Evolutionary conservation across 2,329 filamentous ascomycete genomes (phyloP), one percentile per base, ranked within the genome.

Genomic region (Xylariaceae sp.): DNA sequence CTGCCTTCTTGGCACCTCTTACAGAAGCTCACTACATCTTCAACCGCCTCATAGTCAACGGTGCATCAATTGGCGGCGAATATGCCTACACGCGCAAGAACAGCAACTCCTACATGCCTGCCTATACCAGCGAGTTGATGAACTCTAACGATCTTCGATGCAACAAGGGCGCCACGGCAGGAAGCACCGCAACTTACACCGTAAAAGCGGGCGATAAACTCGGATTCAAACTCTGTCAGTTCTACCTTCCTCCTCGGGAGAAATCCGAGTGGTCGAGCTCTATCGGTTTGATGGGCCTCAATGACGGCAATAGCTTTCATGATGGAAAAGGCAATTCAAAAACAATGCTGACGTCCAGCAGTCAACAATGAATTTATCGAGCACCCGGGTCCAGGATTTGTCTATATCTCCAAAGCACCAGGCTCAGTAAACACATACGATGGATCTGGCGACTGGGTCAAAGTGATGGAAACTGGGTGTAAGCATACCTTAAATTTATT

Each of bases 121-220:
- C 69, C 43, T 69, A 70, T 61, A 58, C 33, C 50, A 53, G 56
- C 48, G 67, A 71, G 57, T 64, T 71, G 48, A 63, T 72, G 41
- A 64, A 66, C 50, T 66, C 63, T 48, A 66, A 60, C 39, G 68
- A 73, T 52, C 60, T 72, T 33, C 66, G 75, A 45, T 79, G 75
- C 65, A 78, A 79, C 64, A 67, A 70, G 50, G 69, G 70, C 28
- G 69, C 71, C 3, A 66, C 64, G 13, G 61, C 65, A 3, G 66
- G 68, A 13, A 62, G 64, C 22, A 74, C 73, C 16, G 68, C 73
- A 61, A 72, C 74, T 6, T 70, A 77, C 59, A 51, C 53, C 34
- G 76, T 79, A 54, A 73, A 73, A 50, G 71, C 76, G 4, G 78
- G 77, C 40, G 71, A 76, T 65, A 72, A 77, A 64, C 62, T 81